Evolutionary conservation across 2,329 filamentous ascomycete genomes (phyloP).

Genomic region (Ceratocystis eucalypticola): DNA sequence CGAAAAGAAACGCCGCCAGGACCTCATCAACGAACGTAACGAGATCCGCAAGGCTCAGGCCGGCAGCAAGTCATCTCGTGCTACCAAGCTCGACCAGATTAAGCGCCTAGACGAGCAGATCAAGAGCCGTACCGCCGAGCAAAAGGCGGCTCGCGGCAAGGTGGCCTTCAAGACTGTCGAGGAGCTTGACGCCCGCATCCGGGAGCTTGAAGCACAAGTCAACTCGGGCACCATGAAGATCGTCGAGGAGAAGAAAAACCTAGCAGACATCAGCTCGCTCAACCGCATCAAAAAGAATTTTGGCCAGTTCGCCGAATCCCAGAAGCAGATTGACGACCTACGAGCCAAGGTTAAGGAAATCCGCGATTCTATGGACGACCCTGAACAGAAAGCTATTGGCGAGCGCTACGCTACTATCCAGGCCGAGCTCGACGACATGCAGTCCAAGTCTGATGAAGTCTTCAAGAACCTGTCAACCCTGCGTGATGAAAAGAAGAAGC

Average conservation of each 20-base stretch:
- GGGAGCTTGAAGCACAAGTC: slow-evolving; percentile 68
- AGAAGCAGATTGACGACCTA: slow-evolving; percentile 80
- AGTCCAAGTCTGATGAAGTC: slow-evolving; percentile 78
- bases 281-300: slow-evolving; percentile 89
- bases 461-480: slow-evolving; percentile 79
- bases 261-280: slow-evolving; percentile 67
- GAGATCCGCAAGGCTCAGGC: slow-evolving; percentile 79
- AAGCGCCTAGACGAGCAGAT: slow-evolving; percentile 83
- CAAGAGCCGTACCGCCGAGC: slow-evolving; percentile 70
- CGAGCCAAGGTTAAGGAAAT: slow-evolving; percentile 80
- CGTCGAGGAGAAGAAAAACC: slow-evolving; percentile 91
- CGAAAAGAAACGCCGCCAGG: slow-evolving; percentile 66
- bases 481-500: slow-evolving; percentile 71
- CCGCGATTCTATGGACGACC: slow-evolving; percentile 79
- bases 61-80: slow-evolving; percentile 70
- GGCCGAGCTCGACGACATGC: slow-evolving; percentile 77
- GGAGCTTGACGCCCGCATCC: slow-evolving; percentile 75
- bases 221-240: slow-evolving; percentile 85
- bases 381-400: slow-evolving; percentile 74
- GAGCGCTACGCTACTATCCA: slow-evolving; percentile 78
- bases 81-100: slow-evolving; percentile 72
- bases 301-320: slow-evolving; percentile 64
- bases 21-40: slow-evolving; percentile 69
- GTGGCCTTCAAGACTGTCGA: slow-evolving; percentile 76
- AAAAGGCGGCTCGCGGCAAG: slow-evolving; percentile 71